phyloP scores from a whole-genome alignment of 768 basidiomycete genomes.

The Naganishia vishniacii region DNA sequence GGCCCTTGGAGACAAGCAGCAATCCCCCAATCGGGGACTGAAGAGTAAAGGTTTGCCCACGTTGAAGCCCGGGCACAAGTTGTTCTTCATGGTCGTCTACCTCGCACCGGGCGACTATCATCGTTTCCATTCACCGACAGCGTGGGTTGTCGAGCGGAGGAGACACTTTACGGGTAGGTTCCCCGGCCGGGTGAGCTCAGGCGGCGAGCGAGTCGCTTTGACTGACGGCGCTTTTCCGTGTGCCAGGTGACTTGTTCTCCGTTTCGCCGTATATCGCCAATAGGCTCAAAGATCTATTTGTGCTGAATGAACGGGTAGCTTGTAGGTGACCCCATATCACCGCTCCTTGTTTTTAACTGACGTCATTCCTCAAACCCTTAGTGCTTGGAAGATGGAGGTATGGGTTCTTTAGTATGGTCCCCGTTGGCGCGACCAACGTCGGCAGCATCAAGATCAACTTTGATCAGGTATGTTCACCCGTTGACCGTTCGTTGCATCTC shows the following conservation, averaged over 20 bases:
- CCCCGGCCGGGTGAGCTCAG: too few species aligned
- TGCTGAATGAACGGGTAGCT: conserved; percentile 96
- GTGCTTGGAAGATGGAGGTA: conserved; percentile 87
- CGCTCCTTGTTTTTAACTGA: background rate
- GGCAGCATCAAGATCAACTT: conserved; percentile 95
- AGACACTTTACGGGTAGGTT: conserved; percentile 84
- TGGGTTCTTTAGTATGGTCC: conserved; percentile 95
- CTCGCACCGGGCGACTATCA: conserved; percentile 98
- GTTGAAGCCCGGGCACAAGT: conserved; percentile 68
- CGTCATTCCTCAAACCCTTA: background rate
- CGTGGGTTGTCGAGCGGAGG: conserved; percentile 95
- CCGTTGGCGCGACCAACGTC: conserved; percentile 97
- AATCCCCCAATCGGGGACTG: background rate
- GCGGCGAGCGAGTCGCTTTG: too few species aligned
- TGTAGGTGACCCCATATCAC: conserved; percentile 32
- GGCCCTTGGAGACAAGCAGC: background rate
- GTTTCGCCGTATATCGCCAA: conserved; percentile 95
- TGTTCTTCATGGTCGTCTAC: conserved; percentile 93
- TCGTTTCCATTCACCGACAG: conserved; percentile 88
- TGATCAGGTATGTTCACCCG: conserved; percentile 60
- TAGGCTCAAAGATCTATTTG: conserved; percentile 83
- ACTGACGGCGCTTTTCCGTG: too few species aligned
- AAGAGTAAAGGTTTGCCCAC: conserved; percentile 43
- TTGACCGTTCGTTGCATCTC: conserved; percentile 6
- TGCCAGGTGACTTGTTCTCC: conserved; percentile 85